These are phyloP conservation scores for Colletotrichum ledebouriae DNA, from an alignment of 2,329 filamentous ascomycete genomes.

Conservation along the genomic window DNA sequence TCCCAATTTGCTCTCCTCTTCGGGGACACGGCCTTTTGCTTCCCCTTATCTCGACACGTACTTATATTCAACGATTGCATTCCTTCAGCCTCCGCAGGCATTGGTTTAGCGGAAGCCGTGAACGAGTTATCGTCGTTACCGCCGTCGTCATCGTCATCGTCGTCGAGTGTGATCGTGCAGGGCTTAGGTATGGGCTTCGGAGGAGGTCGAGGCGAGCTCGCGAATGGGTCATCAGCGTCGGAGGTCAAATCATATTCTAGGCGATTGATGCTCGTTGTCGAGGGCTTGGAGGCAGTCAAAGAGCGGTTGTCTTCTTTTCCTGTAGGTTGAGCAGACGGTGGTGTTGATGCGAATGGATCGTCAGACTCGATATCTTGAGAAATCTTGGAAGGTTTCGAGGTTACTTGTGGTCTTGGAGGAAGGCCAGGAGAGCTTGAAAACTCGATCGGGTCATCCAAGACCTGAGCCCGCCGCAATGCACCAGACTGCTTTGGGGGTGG, in stretches of 20 bases:
- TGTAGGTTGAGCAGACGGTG: constrained; percentile 33
- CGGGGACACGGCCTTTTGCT: constrained; percentile 40
- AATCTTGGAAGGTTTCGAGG: background rate
- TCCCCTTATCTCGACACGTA: constrained; percentile 1
- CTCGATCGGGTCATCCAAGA: constrained; percentile 49
- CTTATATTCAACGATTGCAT: background rate
- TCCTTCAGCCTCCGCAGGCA: background rate
- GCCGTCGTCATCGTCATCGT: constrained; percentile 23
- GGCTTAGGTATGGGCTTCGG: constrained; percentile 21
- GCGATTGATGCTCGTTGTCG: background rate
- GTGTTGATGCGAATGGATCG: constrained; percentile 46
- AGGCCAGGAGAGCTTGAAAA: constrained; percentile 53
- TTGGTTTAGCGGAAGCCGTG: constrained; percentile 20
- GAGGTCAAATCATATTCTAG: constrained; percentile 25
- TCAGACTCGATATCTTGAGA: background rate
- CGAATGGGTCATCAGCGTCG: constrained; percentile 44
- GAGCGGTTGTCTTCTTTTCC: constrained; percentile 41
- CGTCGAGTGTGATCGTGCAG: constrained; percentile 17
- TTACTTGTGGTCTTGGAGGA: background rate
- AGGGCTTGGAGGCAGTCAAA: constrained; percentile 34
- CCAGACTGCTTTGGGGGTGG: background rate
- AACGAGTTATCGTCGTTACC: constrained; percentile 11
- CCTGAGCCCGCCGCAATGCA: constrained; percentile 1
- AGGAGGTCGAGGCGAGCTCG: constrained; percentile 44
- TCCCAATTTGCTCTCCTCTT: constrained; percentile 57